Conservation (phyloP, 1,284 basidiomycete species). For the Hemileia vastatrix region DNA sequence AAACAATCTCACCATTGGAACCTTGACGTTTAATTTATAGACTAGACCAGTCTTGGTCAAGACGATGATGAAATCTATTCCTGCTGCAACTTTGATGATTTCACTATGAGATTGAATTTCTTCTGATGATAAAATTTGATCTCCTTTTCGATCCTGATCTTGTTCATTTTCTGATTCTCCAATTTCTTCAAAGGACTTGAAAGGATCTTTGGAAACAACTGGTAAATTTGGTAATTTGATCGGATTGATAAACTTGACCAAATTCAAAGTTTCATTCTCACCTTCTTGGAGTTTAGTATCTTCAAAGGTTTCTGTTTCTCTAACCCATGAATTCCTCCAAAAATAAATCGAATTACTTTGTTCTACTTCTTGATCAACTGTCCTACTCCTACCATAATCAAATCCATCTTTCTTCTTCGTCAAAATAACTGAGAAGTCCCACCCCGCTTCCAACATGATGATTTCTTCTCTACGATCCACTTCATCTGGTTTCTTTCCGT, state of each 20-base stretch:
- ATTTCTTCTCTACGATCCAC: constrained; percentile 7
- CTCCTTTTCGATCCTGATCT: not conserved
- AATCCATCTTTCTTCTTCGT: not conserved
- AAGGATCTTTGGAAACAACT: not conserved
- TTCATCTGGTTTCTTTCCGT: not conserved
- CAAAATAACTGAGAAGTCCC: constrained; percentile 28
- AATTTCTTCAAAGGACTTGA: not conserved
- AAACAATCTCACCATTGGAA: not conserved
- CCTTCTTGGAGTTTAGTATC: too few species aligned
- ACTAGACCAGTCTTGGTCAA: constrained; percentile 27
- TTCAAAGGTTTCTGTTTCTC: too few species aligned
- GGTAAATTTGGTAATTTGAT: too few species aligned
- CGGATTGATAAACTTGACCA: too few species aligned
- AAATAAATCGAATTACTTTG: not conserved
- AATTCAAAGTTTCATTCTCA: too few species aligned
- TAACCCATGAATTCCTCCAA: too few species aligned
- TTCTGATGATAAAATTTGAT: not conserved
- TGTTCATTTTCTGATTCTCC: not conserved
- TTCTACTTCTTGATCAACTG: not conserved
- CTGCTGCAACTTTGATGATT: constrained; percentile 29
- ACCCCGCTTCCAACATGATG: constrained; percentile 32
- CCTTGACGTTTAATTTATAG: constrained; percentile 26
- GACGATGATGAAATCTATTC: constrained; percentile 30
- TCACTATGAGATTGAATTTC: not conserved
- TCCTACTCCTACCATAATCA: not conserved